These are phyloP conservation scores for Cenococcum geophilum DNA, from an alignment of 495 filamentous ascomycete genomes.

Conservation along the genomic window DNA sequence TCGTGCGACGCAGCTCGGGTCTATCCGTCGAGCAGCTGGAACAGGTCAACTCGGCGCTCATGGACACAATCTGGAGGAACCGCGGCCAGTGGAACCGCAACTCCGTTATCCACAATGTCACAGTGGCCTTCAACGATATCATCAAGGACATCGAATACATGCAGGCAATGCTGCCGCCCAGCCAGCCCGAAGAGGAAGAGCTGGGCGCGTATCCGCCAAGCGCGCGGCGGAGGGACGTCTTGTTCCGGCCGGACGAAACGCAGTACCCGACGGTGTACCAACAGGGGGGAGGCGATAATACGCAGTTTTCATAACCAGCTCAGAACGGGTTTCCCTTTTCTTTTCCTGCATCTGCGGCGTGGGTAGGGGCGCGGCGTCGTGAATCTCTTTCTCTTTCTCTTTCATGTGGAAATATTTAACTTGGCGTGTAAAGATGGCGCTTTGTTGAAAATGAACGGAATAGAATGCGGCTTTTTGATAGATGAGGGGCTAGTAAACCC, in stretches of 20 bases:
- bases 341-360: too few relatives aligned
- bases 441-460: too few relatives aligned
- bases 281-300: background rate
- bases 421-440: too few relatives aligned
- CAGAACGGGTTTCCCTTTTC: too few relatives aligned
- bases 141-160: conserved; percentile 70
- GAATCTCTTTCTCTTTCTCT: too few relatives aligned
- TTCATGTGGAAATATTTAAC: too few relatives aligned
- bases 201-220: background rate
- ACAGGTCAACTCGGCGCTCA: conserved; percentile 82
- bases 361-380: too few relatives aligned
- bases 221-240: background rate
- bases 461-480: too few relatives aligned
- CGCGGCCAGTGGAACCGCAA: conserved; percentile 76
- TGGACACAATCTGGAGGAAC: conserved; percentile 78
- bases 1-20: conserved; percentile 64
- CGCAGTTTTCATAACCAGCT: background rate
- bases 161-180: conserved; percentile 46
- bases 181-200: conserved; percentile 16
- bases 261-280: background rate
- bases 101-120: conserved; percentile 55
- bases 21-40: conserved; percentile 90
- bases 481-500: too few relatives aligned
- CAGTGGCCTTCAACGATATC: conserved; percentile 69
- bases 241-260: background rate